Conservation (phyloP, 2,329 filamentous ascomycete species). For the Escovopsis sp. region DNA sequence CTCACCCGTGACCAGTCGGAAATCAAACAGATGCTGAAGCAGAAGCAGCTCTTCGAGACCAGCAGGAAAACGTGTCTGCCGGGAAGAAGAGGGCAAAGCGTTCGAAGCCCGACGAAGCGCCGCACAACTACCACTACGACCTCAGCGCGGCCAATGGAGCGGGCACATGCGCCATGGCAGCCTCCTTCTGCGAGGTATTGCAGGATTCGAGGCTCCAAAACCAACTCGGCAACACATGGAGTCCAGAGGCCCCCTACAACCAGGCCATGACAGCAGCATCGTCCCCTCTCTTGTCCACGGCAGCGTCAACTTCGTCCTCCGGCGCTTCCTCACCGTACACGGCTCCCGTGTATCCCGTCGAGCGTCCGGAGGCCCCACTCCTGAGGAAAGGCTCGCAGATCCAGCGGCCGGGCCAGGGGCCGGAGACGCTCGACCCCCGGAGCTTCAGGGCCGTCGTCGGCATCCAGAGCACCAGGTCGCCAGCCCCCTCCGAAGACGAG, state of each 20-base stretch:
- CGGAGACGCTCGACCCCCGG: neutral
- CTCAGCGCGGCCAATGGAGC: neutral
- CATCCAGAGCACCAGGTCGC: neutral
- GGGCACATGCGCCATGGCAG: conserved; percentile 5
- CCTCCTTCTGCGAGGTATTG: conserved; percentile 5
- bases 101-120: neutral
- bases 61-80: neutral
- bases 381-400: too few relatives aligned
- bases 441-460: neutral
- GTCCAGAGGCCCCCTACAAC: neutral
- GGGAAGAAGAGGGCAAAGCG: neutral
- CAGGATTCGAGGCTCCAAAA: conserved; percentile 4
- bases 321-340: too few relatives aligned
- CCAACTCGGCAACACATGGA: conserved; percentile 3
- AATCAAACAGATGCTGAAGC: too few relatives aligned
- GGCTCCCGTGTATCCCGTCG: too few relatives aligned
- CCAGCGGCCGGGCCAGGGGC: neutral
- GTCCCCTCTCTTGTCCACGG: too few relatives aligned
- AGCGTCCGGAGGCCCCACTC: too few relatives aligned
- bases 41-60: conserved; percentile 1
- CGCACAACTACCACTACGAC: neutral
- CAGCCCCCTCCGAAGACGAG: neutral
- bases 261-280: too few relatives aligned
- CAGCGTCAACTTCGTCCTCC: too few relatives aligned
- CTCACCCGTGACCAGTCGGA: too few relatives aligned